These are phyloP conservation scores for Umbellularia californica DNA, from an alignment of 164 flowering plant species.

Conservation along the genomic window DNA sequence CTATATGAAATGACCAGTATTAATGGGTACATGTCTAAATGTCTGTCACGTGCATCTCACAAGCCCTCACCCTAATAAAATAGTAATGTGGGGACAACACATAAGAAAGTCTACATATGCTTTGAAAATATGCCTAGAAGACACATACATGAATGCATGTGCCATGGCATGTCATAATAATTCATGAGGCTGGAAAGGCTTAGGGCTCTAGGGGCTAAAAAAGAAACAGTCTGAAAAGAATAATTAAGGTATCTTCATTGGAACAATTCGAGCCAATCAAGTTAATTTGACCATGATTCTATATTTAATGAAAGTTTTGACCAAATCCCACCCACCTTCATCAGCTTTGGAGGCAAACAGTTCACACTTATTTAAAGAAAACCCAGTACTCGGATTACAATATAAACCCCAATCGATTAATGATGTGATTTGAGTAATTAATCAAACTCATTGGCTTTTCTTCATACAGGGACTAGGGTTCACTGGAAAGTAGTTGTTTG, in stretches of 20 bases:
- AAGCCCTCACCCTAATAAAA: too few relatives aligned
- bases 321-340: not conserved
- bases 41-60: too few relatives aligned
- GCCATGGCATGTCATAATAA: too few relatives aligned
- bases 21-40: too few relatives aligned
- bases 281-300: not conserved
- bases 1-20: too few relatives aligned
- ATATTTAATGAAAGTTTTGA: not conserved
- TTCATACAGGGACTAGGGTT: not conserved
- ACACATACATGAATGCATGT: too few relatives aligned
- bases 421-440: not conserved
- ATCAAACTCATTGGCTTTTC: not conserved
- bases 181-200: not conserved
- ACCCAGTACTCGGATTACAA: not conserved
- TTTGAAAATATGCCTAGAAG: too few relatives aligned
- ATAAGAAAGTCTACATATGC: too few relatives aligned
- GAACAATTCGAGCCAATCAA: slow-evolving; percentile 1
- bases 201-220: not conserved
- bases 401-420: not conserved
- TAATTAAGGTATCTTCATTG: not conserved
- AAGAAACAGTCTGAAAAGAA: not conserved
- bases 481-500: not conserved
- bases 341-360: not conserved
- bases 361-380: not conserved
- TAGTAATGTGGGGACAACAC: too few relatives aligned